phyloP scores from a whole-genome alignment of 495 filamentous ascomycete genomes.

The Bathelium albidoporum region DNA sequence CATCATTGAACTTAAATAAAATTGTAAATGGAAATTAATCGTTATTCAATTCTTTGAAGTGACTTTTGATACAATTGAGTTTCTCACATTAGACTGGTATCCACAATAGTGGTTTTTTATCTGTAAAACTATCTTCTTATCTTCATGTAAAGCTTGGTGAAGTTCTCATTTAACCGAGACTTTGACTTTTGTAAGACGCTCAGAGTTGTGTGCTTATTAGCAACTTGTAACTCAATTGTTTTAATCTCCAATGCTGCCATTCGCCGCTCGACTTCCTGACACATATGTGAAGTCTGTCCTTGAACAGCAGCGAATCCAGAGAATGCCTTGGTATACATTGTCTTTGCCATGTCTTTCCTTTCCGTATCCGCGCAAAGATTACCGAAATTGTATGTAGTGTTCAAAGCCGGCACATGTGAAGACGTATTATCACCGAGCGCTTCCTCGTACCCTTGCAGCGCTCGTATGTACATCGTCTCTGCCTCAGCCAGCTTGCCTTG shows the following conservation, averaged over 20 bases:
- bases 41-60: background rate
- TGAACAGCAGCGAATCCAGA: background rate
- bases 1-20: background rate
- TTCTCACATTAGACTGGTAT: background rate
- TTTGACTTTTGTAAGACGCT: background rate
- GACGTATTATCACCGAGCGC: background rate
- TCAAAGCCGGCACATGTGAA: background rate
- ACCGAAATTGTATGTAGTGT: background rate
- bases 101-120: background rate
- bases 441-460: background rate
- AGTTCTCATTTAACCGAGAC: background rate
- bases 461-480: slow-evolving; percentile 24
- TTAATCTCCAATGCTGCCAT: background rate
- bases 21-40: background rate
- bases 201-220: background rate
- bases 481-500: slow-evolving; percentile 27
- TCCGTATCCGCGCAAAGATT: background rate
- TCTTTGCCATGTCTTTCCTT: background rate
- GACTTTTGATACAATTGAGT: background rate
- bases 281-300: background rate
- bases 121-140: background rate
- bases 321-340: background rate
- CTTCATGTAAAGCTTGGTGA: background rate
- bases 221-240: background rate
- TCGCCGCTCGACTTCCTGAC: background rate